Evolutionary conservation across 176 grass and related monocot genomes (phyloP).

Genomic region (Bolboschoenus planiculmis): DNA sequence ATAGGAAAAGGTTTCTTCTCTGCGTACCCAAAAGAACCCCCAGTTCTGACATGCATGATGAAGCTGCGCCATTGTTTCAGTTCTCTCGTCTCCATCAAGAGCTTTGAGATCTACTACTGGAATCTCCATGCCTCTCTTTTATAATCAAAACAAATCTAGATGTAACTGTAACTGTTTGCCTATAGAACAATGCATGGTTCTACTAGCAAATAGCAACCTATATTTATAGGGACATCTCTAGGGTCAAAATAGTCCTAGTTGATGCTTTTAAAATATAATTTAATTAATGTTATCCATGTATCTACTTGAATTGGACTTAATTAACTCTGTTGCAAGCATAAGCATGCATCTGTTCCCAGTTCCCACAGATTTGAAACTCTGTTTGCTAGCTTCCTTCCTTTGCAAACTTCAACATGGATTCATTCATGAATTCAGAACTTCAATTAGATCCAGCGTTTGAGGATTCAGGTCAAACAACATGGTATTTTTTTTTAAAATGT

Average conservation of each 20-base stretch:
- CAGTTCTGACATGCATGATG: constrained; percentile 58
- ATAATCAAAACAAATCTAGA: background rate
- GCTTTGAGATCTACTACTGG: constrained; percentile 60
- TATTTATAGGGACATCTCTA: constrained; percentile 16
- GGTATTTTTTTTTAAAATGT: background rate
- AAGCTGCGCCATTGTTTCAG: constrained; percentile 38
- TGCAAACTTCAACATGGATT: constrained; percentile 2
- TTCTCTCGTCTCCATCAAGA: constrained; percentile 37
- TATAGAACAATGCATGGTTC: constrained; percentile 6
- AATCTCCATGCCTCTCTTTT: constrained; percentile 51
- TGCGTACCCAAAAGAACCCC: constrained; percentile 76
- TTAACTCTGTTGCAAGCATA: background rate
- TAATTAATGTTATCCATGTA: background rate
- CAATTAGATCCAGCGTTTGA: background rate
- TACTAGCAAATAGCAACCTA: background rate
- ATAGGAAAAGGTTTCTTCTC: background rate
- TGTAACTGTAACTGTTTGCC: background rate
- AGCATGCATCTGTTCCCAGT: background rate
- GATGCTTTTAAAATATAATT: background rate
- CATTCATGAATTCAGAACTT: background rate
- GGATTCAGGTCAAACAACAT: background rate
- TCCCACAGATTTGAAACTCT: background rate
- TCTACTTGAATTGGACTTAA: background rate
- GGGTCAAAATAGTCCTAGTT: constrained; percentile 7
- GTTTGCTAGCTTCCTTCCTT: constrained; percentile 14